These are phyloP conservation scores for rapeseed (Brassica napus) DNA, from an alignment of 345 rosid genomes.

Conservation along the genomic window Da-Ae NC_063437.1:4641001-4641500, in stretches of 20 bases:
- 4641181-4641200: neutral
- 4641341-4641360: constrained; percentile 27
- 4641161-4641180: neutral
- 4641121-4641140: neutral
- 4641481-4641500: constrained; percentile 17
- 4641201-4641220: neutral
- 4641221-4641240: constrained; percentile 21
- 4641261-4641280: constrained; percentile 9
- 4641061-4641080: neutral
- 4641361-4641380: constrained; percentile 31
- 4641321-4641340: neutral
- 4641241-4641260: constrained; percentile 5
- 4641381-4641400: constrained; percentile 37
- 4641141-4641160: constrained; percentile 6
- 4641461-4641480: constrained; percentile 34
- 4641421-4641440: constrained; percentile 33
- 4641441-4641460: constrained; percentile 24
- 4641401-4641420: constrained; percentile 37
- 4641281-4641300: constrained; percentile 7
- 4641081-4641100: neutral
- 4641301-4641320: neutral
- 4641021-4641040: neutral
- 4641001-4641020: neutral
- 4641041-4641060: neutral
- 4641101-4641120: neutral